Percentiles rank a stretch among this genome's conserved stretches.
Evolutionary conservation across 805 yeast species (phyloP).

Genomic region (Ogataea nonfermentans): DNA sequence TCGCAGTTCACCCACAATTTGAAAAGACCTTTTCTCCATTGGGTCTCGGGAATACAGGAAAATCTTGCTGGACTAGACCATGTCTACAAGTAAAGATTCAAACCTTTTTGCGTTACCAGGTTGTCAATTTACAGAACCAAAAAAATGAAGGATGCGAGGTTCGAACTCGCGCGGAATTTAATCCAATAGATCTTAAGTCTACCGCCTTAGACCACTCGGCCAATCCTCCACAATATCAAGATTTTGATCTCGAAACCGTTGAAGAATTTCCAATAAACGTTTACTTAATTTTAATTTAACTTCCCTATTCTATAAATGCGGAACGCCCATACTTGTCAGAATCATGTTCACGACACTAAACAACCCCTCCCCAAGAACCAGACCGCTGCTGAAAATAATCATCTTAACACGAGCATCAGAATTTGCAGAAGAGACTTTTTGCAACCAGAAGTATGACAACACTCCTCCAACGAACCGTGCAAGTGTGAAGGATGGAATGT

Average conservation of each 20-base stretch:
- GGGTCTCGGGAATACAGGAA: too few species aligned
- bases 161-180: slow-evolving; percentile 38
- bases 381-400: slow-evolving; percentile 88
- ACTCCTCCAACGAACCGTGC: slow-evolving; percentile 93
- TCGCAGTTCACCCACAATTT: too few species aligned
- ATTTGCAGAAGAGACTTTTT: slow-evolving; percentile 19
- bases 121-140: background rate
- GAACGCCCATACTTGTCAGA: slow-evolving; percentile 65
- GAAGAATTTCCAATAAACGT: too few species aligned
- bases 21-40: too few species aligned
- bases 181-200: slow-evolving; percentile 38
- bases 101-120: too few species aligned
- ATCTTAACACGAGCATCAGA: slow-evolving; percentile 55
- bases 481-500: slow-evolving; percentile 87
- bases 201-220: slow-evolving; percentile 40
- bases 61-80: too few species aligned
- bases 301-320: slow-evolving; percentile 42
- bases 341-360: slow-evolving; percentile 81
- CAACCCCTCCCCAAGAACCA: slow-evolving; percentile 92
- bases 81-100: too few species aligned
- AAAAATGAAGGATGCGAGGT: slow-evolving; percentile 37
- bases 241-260: background rate
- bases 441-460: slow-evolving; percentile 57
- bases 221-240: slow-evolving; percentile 31
- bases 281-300: too few species aligned